phyloP scores from a whole-genome alignment of 2,329 filamentous ascomycete genomes.

The Aspergillus proliferans region DNA sequence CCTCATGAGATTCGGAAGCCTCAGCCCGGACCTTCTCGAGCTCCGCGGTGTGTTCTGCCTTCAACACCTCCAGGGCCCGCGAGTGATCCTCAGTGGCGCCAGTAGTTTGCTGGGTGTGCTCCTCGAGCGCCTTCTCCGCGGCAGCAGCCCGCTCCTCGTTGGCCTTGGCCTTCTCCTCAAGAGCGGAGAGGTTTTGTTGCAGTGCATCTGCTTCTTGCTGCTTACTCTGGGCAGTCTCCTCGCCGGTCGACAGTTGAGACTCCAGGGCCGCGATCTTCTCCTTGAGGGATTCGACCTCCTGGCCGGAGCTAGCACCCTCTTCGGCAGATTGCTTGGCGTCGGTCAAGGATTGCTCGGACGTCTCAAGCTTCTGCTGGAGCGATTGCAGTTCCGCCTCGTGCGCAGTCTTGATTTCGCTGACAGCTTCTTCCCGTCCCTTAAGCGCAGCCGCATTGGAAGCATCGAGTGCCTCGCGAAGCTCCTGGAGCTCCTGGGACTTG shows the following conservation, averaged over 20 bases:
- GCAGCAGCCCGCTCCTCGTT: slow-evolving; percentile 33
- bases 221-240: slow-evolving; percentile 28
- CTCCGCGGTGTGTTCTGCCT: slow-evolving; percentile 29
- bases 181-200: slow-evolving; percentile 30
- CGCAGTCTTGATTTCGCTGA: slow-evolving; percentile 23
- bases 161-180: slow-evolving; percentile 32
- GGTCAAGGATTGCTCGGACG: slow-evolving; percentile 27
- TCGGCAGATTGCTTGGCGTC: slow-evolving; percentile 31
- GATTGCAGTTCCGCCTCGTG: slow-evolving; percentile 28
- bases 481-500: slow-evolving; percentile 28
- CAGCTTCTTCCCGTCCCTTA: slow-evolving; percentile 24
- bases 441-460: slow-evolving; percentile 22
- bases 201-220: slow-evolving; percentile 32
- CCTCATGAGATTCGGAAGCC: slow-evolving; percentile 24
- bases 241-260: slow-evolving; percentile 24
- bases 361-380: slow-evolving; percentile 29
- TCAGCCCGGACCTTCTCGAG: slow-evolving; percentile 27
- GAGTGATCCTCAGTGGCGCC: slow-evolving; percentile 27
- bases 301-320: slow-evolving; percentile 26
- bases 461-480: slow-evolving; percentile 29
- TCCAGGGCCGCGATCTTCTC: slow-evolving; percentile 30
- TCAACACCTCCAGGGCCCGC: slow-evolving; percentile 27
- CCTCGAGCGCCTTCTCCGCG: slow-evolving; percentile 28
- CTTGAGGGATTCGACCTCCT: slow-evolving; percentile 31
- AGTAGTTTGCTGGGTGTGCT: slow-evolving; percentile 25